Conservation (phyloP, 2,329 filamentous ascomycete genomes). For the Orbilia quercus region DNA sequence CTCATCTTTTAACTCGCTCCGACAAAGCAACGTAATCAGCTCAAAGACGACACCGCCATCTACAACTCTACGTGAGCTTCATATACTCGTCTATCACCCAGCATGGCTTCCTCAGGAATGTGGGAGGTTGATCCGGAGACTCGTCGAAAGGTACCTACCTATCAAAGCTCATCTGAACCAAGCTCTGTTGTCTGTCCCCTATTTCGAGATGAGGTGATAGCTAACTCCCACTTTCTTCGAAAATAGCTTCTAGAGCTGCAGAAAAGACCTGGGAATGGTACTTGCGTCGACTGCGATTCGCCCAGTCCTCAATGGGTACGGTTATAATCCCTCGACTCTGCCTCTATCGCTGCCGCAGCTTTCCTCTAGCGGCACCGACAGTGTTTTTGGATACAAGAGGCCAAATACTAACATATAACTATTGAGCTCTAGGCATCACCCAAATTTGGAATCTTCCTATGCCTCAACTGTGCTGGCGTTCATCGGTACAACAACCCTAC, state of each 20-base stretch:
- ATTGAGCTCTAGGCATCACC: slow-evolving; percentile 72
- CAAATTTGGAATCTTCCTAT: slow-evolving; percentile 99
- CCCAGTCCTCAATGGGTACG: slow-evolving; percentile 90
- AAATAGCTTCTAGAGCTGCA: slow-evolving; percentile 86
- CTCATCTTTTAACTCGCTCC: neutral
- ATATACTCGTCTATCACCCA: slow-evolving; percentile 5
- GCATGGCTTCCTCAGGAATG: slow-evolving; percentile 67
- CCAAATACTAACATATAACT: neutral
- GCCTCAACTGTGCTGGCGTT: slow-evolving; percentile 91
- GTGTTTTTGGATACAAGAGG: neutral
- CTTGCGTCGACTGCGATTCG: slow-evolving; percentile 94
- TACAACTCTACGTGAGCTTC: neutral
- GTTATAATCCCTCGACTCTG: slow-evolving; percentile 21
- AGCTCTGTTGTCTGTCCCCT: slow-evolving; percentile 12
- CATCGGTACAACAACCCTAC: slow-evolving; percentile 68
- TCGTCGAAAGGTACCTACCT: slow-evolving; percentile 82
- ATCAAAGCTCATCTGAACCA: slow-evolving; percentile 50
- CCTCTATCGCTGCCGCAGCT: slow-evolving; percentile 3
- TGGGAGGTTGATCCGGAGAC: slow-evolving; percentile 99
- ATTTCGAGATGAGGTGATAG: slow-evolving; percentile 16
- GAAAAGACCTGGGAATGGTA: slow-evolving; percentile 86
- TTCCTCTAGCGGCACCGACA: neutral
- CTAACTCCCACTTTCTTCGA: slow-evolving; percentile 14
- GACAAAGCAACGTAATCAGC: neutral
- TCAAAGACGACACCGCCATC: neutral